Conservation (phyloP, 2,329 filamentous ascomycete species). For the Aspergillus quadricinctus region DNA sequence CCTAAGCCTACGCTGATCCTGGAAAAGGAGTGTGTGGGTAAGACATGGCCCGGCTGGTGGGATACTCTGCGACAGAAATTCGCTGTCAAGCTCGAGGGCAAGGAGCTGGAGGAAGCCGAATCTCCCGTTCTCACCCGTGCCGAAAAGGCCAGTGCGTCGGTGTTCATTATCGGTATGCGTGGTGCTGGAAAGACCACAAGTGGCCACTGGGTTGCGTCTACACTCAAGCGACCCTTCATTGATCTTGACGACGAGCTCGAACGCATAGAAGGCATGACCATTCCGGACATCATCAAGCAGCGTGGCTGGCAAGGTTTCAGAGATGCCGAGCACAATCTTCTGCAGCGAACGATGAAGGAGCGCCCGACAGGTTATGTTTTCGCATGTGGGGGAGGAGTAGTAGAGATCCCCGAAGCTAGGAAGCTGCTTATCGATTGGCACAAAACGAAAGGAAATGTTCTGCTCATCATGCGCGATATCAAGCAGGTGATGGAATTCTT, state of each 20-base stretch:
- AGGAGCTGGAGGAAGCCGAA: conserved; percentile 51
- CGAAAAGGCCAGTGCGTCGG: conserved; percentile 55
- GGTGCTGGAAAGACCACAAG: conserved; percentile 95
- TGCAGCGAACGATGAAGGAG: conserved; percentile 70
- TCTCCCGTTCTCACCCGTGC: conserved; percentile 33
- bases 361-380: conserved; percentile 75
- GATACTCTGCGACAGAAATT: conserved; percentile 78
- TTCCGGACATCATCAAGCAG: conserved; percentile 77
- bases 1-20: conserved; percentile 70
- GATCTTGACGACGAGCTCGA: conserved; percentile 90
- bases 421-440: conserved; percentile 70
- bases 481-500: conserved; percentile 85
- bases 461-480: conserved; percentile 83
- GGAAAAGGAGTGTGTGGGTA: conserved; percentile 89
- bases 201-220: conserved; percentile 75
- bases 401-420: conserved; percentile 77
- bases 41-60: conserved; percentile 99
- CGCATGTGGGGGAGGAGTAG: conserved; percentile 89
- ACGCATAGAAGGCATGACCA: conserved; percentile 64
- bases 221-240: conserved; percentile 71
- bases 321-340: conserved; percentile 67
- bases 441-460: conserved; percentile 72
- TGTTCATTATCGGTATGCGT: conserved; percentile 96
- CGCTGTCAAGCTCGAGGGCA: conserved; percentile 69
- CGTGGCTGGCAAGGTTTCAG: conserved; percentile 88